phyloP scores from a whole-genome alignment of 192 early-diverging fungal genomes.

The Obelidium mucronatum region DNA sequence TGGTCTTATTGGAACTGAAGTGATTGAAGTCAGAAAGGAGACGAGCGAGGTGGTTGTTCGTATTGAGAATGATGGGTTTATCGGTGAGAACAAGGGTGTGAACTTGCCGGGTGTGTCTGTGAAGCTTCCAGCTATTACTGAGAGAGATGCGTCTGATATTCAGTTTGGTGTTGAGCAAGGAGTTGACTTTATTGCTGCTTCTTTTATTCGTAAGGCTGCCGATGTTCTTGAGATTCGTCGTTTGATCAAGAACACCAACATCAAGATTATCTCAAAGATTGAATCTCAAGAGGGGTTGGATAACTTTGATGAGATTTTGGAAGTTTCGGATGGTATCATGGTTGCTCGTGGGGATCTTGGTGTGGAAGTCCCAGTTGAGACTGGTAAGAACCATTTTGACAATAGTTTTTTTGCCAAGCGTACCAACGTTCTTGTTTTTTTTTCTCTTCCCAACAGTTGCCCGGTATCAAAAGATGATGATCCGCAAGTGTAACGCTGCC shows the following conservation, averaged over 20 bases:
- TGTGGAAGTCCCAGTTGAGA: conserved; percentile 94
- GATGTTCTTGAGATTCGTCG: conserved; percentile 90
- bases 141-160: conserved; percentile 92
- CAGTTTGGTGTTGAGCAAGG: conserved; percentile 92
- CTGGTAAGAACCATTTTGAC: conserved; percentile 58
- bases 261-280: conserved; percentile 98
- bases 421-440: background rate
- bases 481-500: conserved; percentile 94
- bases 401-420: background rate
- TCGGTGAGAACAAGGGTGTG: conserved; percentile 94
- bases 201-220: conserved; percentile 92
- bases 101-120: conserved; percentile 92
- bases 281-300: conserved; percentile 97
- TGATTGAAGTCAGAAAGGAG: conserved; percentile 40
- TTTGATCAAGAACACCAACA: conserved; percentile 79
- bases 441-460: conserved; percentile 45
- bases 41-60: conserved; percentile 47
- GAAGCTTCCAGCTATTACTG: conserved; percentile 93
- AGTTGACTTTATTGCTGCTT: conserved; percentile 95
- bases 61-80: conserved; percentile 83
- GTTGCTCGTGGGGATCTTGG: conserved; percentile 98
- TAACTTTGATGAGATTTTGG: conserved; percentile 98
- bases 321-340: conserved; percentile 96
- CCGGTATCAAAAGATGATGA: conserved; percentile 96
- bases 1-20: conserved; percentile 59